Percentiles rank a stretch among this genome's conserved stretches.
Conservation (phyloP, 116 monocot species). For the Iris pallida region DNA sequence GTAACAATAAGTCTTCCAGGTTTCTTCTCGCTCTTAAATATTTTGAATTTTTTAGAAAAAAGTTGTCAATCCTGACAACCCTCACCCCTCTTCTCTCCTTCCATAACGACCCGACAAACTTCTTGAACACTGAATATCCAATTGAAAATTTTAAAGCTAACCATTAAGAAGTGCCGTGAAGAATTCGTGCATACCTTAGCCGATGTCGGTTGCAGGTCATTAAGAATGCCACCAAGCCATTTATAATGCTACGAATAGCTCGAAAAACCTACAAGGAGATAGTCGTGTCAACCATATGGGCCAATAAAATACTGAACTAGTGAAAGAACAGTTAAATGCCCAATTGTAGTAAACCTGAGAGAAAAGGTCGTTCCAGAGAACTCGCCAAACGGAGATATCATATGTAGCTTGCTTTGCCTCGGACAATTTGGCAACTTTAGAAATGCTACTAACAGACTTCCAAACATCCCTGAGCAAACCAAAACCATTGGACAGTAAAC, state of each 20-base stretch:
- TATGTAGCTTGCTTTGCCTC: conserved; percentile 14
- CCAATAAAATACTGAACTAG: background rate
- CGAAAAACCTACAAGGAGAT: conserved; percentile 33
- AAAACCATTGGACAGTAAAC: conserved; percentile 9
- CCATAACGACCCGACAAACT: too few species aligned
- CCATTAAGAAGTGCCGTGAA: too few species aligned
- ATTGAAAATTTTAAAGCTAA: too few species aligned
- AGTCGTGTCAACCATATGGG: background rate
- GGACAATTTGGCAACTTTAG: conserved; percentile 27
- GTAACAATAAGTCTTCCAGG: too few species aligned
- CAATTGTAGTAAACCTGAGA: conserved; percentile 31
- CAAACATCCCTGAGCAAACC: conserved; percentile 35
- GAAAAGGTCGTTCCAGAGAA: conserved; percentile 59
- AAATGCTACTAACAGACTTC: conserved; percentile 18
- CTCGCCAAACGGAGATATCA: conserved; percentile 35
- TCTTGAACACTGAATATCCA: too few species aligned
- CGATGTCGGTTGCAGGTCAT: conserved; percentile 47
- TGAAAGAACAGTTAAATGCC: background rate
- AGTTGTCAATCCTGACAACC: too few species aligned
- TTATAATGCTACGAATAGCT: conserved; percentile 36
- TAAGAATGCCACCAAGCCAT: conserved; percentile 49
- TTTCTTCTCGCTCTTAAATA: too few species aligned
- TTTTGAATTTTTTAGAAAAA: too few species aligned
- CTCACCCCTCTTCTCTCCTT: too few species aligned
- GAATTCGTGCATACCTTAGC: conserved; percentile 32